Evolutionary conservation across 1,284 basidiomycete species (phyloP).

Genomic region (Fereydounia khargensis): DNA sequence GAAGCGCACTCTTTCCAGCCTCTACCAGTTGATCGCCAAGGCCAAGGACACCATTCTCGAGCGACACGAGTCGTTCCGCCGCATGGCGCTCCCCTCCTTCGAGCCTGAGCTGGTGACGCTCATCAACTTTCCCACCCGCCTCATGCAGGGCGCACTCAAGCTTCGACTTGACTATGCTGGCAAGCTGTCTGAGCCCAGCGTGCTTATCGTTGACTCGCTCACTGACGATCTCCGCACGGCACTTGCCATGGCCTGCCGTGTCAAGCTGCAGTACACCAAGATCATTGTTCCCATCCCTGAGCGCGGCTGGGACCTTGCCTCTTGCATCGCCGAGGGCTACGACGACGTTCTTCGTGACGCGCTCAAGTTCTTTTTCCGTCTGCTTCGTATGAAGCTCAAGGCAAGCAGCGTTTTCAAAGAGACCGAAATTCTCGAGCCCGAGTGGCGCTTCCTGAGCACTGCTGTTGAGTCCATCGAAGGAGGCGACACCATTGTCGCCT

Average conservation of each 20-base stretch:
- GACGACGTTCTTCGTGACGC: conserved; percentile 85
- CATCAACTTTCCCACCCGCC: conserved; percentile 89
- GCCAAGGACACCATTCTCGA: conserved; percentile 85
- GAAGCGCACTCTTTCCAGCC: conserved; percentile 82
- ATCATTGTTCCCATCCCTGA: conserved; percentile 79
- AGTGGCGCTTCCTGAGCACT: conserved; percentile 93
- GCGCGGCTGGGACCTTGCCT: conserved; percentile 82
- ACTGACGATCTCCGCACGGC: conserved; percentile 88
- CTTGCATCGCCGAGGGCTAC: conserved; percentile 83
- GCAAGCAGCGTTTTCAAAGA: conserved; percentile 96
- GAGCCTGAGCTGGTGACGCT: conserved; percentile 88
- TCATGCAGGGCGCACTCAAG: conserved; percentile 86
- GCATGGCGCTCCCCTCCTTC: conserved; percentile 89
- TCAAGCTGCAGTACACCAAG: conserved; percentile 89
- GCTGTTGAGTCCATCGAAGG: conserved; percentile 85
- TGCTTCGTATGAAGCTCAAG: conserved; percentile 93
- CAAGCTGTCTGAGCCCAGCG: conserved; percentile 78
- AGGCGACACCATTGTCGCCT: conserved; percentile 83
- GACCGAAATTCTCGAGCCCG: conserved; percentile 91
- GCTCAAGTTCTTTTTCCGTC: conserved; percentile 83
- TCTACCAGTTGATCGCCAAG: conserved; percentile 79
- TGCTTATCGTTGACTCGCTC: conserved; percentile 87
- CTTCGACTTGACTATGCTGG: conserved; percentile 86
- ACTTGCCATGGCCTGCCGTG: conserved; percentile 85
- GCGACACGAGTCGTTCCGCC: conserved; percentile 69